Evolutionary conservation across 116 monocot species (phyloP), one percentile per base, ranked within the genome.

Genomic region (Trichopus zeylanicus): DNA sequence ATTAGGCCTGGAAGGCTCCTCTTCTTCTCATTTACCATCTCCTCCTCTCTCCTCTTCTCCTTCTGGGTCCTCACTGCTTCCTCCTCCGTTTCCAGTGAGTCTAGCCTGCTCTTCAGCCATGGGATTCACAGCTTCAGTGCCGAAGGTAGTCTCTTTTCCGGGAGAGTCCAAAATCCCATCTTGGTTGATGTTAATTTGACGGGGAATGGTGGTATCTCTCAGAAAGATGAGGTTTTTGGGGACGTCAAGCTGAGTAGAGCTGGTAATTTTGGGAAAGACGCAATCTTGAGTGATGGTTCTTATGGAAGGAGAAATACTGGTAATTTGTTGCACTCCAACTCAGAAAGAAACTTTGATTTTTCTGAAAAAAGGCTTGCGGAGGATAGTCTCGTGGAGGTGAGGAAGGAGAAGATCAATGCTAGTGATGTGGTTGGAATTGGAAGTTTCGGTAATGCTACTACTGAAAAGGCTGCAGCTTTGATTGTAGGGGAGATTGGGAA

Each of bases 11-110:
- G 54, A 18, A 72, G 54, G 34, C 65, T 69, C 47, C 29, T 78
- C 18, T 23, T 70, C 47, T 35, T 84, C 31, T 73, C 62, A 35
- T 61, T 75, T 53, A 69, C 82, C 34, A 35, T 75, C 65, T 67
- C 73, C 51, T 78, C 64, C 51, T 80, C 77, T 29, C 47, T 78
- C 60, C 72, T 83, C 68, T 52, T n/a, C n/a, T n/a, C n/a, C 46
- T 66, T 56, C 27, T 61, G 70, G 57, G 32, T 65, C 23, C 49
- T 68, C 54, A 57, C 35, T 34, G 18, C 29, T n/a, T n/a, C 66
- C 19, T 46, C 56, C 42, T 76, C 61, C 4, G 24, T 16, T 26
- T 46, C 76, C 31, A 20, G 42, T 9, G 48, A 67, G 51, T 8
- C 53, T 55, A 58, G 67, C 26, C 55, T 76, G 28, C 64, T 39